These are phyloP conservation scores for Dictyostelium firmibasis DNA, from an alignment of 78 protist genomes.

Conservation along the genomic window DNA sequence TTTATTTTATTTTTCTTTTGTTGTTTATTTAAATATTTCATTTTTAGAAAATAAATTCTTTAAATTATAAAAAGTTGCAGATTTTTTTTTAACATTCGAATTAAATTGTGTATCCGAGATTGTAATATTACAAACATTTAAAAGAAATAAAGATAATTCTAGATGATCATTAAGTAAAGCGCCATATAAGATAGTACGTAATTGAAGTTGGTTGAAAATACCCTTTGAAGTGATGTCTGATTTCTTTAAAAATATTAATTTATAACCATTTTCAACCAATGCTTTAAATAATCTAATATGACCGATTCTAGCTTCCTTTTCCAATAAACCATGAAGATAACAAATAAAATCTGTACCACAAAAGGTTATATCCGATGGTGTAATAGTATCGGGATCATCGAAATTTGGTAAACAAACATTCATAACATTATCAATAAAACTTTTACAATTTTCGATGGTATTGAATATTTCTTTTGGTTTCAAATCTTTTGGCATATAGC, in stretches of 20 bases:
- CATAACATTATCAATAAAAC: not conserved
- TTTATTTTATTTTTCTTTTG: no score
- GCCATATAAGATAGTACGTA: not conserved
- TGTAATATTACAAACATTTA: not conserved
- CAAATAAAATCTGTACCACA: not conserved
- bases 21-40: no score
- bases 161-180: not conserved
- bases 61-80: not conserved
- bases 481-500: not conserved
- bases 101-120: not conserved
- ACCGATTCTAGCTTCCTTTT: not conserved
- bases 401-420: not conserved
- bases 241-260: not conserved
- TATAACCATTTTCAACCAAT: not conserved
- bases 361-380: not conserved
- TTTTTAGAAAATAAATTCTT: no score
- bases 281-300: not conserved
- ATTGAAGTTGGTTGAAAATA: not conserved
- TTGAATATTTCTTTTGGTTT: not conserved
- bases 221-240: not conserved
- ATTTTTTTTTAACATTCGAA: not conserved
- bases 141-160: not conserved
- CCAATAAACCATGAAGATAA: not conserved
- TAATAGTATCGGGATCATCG: not conserved
- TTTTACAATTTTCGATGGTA: not conserved